phyloP scores from a whole-genome alignment of 352 stramenopile genomes.

The Phytophthora tentaculata region DNA sequence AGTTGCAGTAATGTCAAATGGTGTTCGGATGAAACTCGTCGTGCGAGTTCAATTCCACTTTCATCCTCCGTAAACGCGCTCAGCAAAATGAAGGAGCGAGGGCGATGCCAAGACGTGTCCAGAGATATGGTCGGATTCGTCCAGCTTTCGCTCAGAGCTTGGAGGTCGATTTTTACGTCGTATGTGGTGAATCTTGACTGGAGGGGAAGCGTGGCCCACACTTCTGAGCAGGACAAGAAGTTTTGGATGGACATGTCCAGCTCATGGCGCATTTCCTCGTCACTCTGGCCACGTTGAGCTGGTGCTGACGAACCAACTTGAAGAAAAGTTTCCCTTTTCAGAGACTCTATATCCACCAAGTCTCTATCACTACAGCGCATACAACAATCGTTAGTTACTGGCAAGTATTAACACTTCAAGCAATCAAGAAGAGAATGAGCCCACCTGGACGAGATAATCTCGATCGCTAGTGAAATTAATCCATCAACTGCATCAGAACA shows the following conservation, averaged over 20 bases:
- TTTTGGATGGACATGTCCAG: conserved; percentile 30
- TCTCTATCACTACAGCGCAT: conserved; percentile 23
- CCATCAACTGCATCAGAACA: conserved; percentile 42
- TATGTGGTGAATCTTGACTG: conserved; percentile 21
- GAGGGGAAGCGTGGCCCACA: conserved; percentile 37
- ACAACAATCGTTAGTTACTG: background rate
- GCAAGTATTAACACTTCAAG: background rate
- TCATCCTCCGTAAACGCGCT: conserved; percentile 44
- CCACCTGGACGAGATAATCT: conserved; percentile 35
- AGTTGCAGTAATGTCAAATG: conserved; percentile 43
- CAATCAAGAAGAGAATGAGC: background rate
- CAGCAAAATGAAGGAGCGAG: conserved; percentile 30
- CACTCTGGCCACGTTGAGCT: conserved; percentile 1
- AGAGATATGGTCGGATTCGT: conserved; percentile 5
- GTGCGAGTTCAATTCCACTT: conserved; percentile 23
- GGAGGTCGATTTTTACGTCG: conserved; percentile 26
- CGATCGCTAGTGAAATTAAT: conserved; percentile 39
- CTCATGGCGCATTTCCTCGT: conserved; percentile 31
- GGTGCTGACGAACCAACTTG: conserved; percentile 4
- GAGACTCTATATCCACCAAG: conserved; percentile 20
- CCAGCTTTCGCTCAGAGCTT: conserved; percentile 21
- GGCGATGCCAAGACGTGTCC: conserved; percentile 30
- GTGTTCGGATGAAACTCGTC: conserved; percentile 45
- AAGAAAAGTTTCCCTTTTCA: conserved; percentile 36
- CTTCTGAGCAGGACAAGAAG: conserved; percentile 32